Percentiles rank a stretch among this genome's conserved stretches.
phyloP scores from a whole-genome alignment of 371 early-diverging fungal genomes.

The Mortierella sp. region DNA sequence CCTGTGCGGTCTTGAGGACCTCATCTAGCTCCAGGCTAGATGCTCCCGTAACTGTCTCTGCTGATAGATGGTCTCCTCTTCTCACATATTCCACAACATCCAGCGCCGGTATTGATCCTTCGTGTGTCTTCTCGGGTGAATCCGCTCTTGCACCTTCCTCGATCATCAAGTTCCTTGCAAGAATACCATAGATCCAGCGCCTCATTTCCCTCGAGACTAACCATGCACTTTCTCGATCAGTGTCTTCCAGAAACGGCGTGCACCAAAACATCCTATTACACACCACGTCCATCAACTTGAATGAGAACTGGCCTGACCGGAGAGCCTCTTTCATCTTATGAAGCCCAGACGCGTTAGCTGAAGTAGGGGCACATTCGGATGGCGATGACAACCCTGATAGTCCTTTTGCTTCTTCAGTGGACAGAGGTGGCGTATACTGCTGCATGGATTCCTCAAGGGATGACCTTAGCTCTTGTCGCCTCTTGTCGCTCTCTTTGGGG shows the following conservation, averaged over 20 bases:
- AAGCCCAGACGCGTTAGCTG: background rate
- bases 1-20: conserved; percentile 11
- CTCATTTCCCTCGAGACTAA: conserved; percentile 61
- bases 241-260: conserved; percentile 67
- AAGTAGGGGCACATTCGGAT: background rate
- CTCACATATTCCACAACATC: conserved; percentile 55
- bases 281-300: conserved; percentile 62
- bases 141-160: background rate
- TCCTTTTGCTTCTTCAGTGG: conserved; percentile 10
- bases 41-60: conserved; percentile 40
- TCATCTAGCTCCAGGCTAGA: conserved; percentile 36
- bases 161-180: conserved; percentile 21
- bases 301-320: conserved; percentile 57
- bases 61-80: conserved; percentile 48
- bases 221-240: conserved; percentile 63
- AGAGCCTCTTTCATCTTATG: conserved; percentile 26
- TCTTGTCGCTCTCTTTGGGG: conserved; percentile 24
- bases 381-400: background rate
- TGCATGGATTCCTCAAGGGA: conserved; percentile 39
- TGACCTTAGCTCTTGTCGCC: conserved; percentile 27
- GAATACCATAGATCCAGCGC: conserved; percentile 59
- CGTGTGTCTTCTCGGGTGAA: background rate
- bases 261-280: conserved; percentile 65
- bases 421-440: conserved; percentile 49
- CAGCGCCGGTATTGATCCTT: background rate